Conservation (phyloP, 768 basidiomycete genomes). For the Boletus pseudo-olivaceus region DNA sequence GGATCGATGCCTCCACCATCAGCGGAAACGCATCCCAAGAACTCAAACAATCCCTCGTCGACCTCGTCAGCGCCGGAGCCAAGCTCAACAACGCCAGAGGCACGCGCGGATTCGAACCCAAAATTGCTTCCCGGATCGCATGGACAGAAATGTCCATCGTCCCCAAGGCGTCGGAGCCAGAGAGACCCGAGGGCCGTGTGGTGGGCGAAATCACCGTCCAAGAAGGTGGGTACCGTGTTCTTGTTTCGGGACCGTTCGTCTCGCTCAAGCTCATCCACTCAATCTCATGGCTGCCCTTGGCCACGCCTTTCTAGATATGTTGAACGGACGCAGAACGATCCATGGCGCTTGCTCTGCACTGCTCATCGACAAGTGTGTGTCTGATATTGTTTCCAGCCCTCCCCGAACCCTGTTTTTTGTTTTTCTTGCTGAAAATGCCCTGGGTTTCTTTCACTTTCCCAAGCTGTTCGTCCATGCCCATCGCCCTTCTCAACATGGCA, state of each 20-base stretch:
- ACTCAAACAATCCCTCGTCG: conserved; percentile 27
- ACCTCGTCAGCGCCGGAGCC: conserved; percentile 11
- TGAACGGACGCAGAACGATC: conserved; percentile 44
- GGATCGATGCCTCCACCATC: conserved; percentile 20
- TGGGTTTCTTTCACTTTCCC: neutral
- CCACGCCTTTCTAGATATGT: conserved; percentile 43
- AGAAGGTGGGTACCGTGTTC: conserved; percentile 32
- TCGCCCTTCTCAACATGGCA: conserved; percentile 34
- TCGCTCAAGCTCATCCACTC: neutral
- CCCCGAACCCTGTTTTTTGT: neutral
- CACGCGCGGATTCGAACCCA: conserved; percentile 21
- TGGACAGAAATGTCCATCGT: conserved; percentile 43
- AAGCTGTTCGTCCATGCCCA: conserved; percentile 51
- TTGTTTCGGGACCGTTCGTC: neutral
- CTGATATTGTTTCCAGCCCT: neutral
- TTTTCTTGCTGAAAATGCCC: neutral
- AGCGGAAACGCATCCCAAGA: conserved; percentile 27
- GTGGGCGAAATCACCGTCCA: conserved; percentile 42
- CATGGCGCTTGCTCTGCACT: conserved; percentile 57
- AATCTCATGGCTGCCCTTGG: neutral
- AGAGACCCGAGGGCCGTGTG: conserved; percentile 40
- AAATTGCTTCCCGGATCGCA: conserved; percentile 22
- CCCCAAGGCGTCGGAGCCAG: conserved; percentile 43
- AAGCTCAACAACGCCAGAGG: conserved; percentile 7
- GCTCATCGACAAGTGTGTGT: conserved; percentile 49